Base-by-base conservation (phyloP, 75 land plant species). In the Larix kaempferi region DNA sequence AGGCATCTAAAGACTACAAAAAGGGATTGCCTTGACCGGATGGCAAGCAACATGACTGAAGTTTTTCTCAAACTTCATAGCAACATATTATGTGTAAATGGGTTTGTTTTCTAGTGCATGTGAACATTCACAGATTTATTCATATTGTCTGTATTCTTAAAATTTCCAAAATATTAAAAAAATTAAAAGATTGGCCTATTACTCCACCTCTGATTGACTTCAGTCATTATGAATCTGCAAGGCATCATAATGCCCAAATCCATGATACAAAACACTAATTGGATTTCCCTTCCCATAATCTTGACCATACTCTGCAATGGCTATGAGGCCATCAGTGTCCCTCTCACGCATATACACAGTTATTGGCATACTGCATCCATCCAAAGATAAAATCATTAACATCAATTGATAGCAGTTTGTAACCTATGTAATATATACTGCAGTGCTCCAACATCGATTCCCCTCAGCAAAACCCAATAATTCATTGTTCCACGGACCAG, bases 231-330 rank as follows among this genome's bases (percentile, higher is more conserved):
- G 88, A 37, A 79, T 74, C 75, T 83, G 86, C 79, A 94, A 77
- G 59, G 93, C 88, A 76, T 94, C 98, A 73, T 94, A 94, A 81
- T 94, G 98, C 49, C 98, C 98, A 88, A 84, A 91, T 29, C 98
- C 93, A 89, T 93, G 84, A 73, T 89, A 95, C 22, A 95, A 78
- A 26, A 95, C 88, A 22, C 90, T 79, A 23, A 91, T 84, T 7
- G 93, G 98, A 61, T 89, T 83, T 23, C 86, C 86, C 61, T 84
- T 92, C 29, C 88, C 91, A 73, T 94, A 92, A 13, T 90, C 89
- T 72, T 90, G 88, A 15, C 98, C 98, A 86, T 94, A 94, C 61
- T 94, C 98, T 23, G 95, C 93, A 79, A 94, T 93, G 5, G 86
- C 71, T 71, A 88, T 94, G n/a, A 89, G 81, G 10, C 84, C 82